Conservation (phyloP, 164 flowering plant species). For the Vitis amurensis region DNA sequence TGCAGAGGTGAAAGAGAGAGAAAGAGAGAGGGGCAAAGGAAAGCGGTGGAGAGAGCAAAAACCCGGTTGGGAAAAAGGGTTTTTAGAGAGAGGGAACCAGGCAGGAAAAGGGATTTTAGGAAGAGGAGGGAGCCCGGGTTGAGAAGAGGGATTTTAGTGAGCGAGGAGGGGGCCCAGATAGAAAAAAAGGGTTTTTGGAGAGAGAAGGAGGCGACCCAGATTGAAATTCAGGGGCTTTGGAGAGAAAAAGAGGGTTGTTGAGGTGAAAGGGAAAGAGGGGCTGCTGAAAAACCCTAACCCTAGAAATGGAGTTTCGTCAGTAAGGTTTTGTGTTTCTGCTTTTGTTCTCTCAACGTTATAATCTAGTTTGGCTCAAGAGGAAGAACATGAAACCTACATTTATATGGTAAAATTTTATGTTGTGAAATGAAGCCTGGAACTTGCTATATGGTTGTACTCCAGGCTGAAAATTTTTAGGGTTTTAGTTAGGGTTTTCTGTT, state of each 20-base stretch:
- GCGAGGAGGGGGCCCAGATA: no score
- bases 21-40: no score
- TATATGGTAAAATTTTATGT: not conserved
- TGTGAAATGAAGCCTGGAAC: slow-evolving; percentile 3
- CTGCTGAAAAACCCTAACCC: slow-evolving; percentile 19
- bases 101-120: no score
- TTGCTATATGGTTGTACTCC: slow-evolving; percentile 1
- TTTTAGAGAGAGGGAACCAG: no score
- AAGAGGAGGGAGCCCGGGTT: no score
- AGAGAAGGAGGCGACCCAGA: no score
- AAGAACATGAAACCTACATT: not conserved
- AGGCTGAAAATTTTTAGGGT: slow-evolving; percentile 12
- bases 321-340: not conserved
- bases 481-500: slow-evolving; percentile 1
- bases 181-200: no score
- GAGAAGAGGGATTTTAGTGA: no score
- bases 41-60: no score
- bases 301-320: slow-evolving; percentile 4
- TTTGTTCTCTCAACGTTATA: not conserved
- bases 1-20: no score
- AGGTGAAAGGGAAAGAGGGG: not conserved
- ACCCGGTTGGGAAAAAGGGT: no score
- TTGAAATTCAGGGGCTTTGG: no score
- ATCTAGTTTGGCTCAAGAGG: not conserved
- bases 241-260: slow-evolving; percentile 11